phyloP scores from a whole-genome alignment of 805 yeast species.

The Debaryomyces hansenii region DNA sequence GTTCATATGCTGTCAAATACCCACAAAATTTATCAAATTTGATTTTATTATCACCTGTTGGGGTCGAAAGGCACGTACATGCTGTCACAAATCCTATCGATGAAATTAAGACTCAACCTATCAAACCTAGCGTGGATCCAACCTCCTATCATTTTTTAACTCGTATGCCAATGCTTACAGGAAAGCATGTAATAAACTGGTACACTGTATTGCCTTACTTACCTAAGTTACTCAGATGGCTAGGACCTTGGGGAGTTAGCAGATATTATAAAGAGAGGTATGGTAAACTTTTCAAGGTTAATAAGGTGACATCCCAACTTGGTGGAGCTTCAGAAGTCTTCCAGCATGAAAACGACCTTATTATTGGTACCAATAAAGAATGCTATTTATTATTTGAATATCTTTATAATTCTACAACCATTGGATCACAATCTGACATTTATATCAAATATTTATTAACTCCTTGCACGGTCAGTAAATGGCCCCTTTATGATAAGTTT shows the following conservation, averaged over 20 bases:
- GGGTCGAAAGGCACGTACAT: constrained; percentile 68
- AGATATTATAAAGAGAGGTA: constrained; percentile 43
- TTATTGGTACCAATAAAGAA: constrained; percentile 40
- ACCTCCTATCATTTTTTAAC: constrained; percentile 46
- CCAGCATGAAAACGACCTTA: constrained; percentile 26
- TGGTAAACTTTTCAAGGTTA: constrained; percentile 38
- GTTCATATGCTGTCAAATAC: constrained; percentile 58
- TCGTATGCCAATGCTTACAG: constrained; percentile 43
- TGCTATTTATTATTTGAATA: constrained; percentile 38
- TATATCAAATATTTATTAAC: constrained; percentile 52
- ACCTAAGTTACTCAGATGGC: constrained; percentile 47
- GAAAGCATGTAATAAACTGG: constrained; percentile 28
- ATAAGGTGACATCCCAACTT: constrained; percentile 28
- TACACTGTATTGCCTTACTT: constrained; percentile 44
- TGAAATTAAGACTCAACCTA: constrained; percentile 6
- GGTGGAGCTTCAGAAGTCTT: constrained; percentile 30
- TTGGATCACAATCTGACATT: constrained; percentile 38
- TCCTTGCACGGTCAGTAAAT: constrained; percentile 59
- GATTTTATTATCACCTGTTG: constrained; percentile 72
- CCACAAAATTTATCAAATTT: constrained; percentile 56
- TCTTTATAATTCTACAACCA: constrained; percentile 40
- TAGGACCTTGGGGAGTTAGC: constrained; percentile 43
- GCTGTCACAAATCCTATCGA: constrained; percentile 49
- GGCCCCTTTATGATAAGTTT: constrained; percentile 65
- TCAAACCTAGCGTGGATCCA: constrained; percentile 44